Base-by-base conservation (phyloP, 1,284 basidiomycete species). In the Tilletia setariae region DNA sequence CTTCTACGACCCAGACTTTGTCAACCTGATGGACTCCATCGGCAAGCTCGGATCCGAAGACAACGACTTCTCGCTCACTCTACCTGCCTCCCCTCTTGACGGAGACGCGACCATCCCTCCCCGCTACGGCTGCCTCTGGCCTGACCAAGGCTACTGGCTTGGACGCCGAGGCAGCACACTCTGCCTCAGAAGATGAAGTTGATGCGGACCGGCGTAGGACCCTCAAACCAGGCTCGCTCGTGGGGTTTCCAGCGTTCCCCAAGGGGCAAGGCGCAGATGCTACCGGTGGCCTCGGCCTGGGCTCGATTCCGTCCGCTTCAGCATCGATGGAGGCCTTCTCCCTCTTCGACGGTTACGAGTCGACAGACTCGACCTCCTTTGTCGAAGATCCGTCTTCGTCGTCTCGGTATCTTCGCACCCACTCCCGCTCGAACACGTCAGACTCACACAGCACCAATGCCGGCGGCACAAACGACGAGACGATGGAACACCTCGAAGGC, bases 1-100 rank as follows among this genome's bases (percentile, higher is more conserved):
- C 9, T 87, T 94, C 85, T 89, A 88, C 73, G 86, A 88, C 49
- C 85, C 87, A 1, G 92, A 93, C 81, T 92, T 94, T 73, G 87
- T 89, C 0, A 80, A 81, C 49, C 78, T 85, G 51, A 77, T 85
- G 59, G 82, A 84, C 61, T 78, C 81, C 13, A 82, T 85, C 51
- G 74, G 77, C 35, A 74, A 77, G 43, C 74, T 75, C 62, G 74
- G 76, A 49, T 69, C 74, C 16, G 69, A 66, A 32, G 75, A 76
- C 23, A 32, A 16, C 19, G 56, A 61, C 56, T 21, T 61, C 2
- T 30, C 56, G 0, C 56, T 61, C 56, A 32, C 56, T 16, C n/a
- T 61, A 16, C 56, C 56, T 30, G 74, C 72, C 68, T 76, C 51
- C 66, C 56, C 3, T 16, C 7, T 7, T 23, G 46, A 49, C 1